phyloP scores from a whole-genome alignment of 768 basidiomycete species.

The Boletus rubropictus region DNA sequence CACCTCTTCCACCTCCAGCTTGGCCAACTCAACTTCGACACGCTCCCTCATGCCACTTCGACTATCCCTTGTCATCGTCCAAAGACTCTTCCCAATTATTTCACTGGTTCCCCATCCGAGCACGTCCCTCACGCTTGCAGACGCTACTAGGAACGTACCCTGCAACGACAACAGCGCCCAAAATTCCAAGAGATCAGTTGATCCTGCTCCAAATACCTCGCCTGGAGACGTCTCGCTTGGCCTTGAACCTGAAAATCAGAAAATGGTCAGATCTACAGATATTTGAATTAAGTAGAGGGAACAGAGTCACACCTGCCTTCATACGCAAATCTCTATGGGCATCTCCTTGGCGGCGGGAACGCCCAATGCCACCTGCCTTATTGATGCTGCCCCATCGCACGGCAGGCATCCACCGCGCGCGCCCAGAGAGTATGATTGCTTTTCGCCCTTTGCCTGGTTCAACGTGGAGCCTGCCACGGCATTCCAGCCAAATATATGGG shows the following conservation, averaged over 20 bases:
- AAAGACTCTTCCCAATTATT: slow-evolving; percentile 44
- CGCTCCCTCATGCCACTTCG: slow-evolving; percentile 13
- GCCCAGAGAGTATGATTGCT: slow-evolving; percentile 85
- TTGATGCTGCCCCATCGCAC: slow-evolving; percentile 58
- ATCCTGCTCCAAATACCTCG: neutral
- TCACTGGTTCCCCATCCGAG: slow-evolving; percentile 59
- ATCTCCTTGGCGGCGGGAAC: neutral
- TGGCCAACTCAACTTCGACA: slow-evolving; percentile 27
- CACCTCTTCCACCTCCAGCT: slow-evolving; percentile 16
- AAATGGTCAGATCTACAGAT: neutral
- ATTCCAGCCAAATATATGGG: slow-evolving; percentile 84
- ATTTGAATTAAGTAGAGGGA: neutral
- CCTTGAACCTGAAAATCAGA: slow-evolving; percentile 6
- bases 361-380: slow-evolving; percentile 37
- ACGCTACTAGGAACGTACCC: slow-evolving; percentile 48
- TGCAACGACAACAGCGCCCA: slow-evolving; percentile 47
- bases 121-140: slow-evolving; percentile 50
- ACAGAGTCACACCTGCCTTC: slow-evolving; percentile 22
- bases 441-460: slow-evolving; percentile 94
- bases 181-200: slow-evolving; percentile 32
- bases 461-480: slow-evolving; percentile 79
- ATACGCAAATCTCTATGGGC: neutral
- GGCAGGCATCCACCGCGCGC: slow-evolving; percentile 60
- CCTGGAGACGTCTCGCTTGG: neutral
- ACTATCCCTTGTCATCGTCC: slow-evolving; percentile 32